Base-by-base conservation (phyloP, 1,284 basidiomycete genomes). In the Malassezia globosa region DNA sequence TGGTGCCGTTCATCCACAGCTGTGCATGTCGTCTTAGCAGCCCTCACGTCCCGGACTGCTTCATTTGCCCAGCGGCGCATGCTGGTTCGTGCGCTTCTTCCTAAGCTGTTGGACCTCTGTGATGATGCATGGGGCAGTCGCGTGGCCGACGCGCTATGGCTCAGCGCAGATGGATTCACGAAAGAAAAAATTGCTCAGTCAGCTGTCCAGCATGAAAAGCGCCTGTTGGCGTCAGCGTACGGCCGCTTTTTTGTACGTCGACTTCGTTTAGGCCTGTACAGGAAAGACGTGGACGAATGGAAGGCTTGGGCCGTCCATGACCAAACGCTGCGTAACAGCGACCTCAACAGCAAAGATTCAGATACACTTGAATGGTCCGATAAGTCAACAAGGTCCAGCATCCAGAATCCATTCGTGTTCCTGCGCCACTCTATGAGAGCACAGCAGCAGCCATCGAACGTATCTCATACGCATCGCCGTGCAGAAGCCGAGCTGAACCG, bases 41-140 rank as follows among this genome's bases (percentile, higher is more conserved):
- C 25, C 47, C 56, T 45, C 24, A 55, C 5, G 39, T 43, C 39
- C 43, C 51, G n/a, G 41, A 50, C 1, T 50, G 64, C 54, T 37
- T 57, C 31, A 22, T 65, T 19, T 51, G 59, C 50, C 37, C 58
- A 63, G 8, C 51, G 63, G 3, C 57, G 55, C 5, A 51, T 51
- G 5, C 52, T 67, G 3, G 35, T 55, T 1, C 16, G 40, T 0
- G 5, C 21, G 1, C 51, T 69, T 6, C 46, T 58, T 1, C 47
- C 51, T 5, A 6, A 42, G 7, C 51, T 71, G 0, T 24, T 46
- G 14, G 27, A 36, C 1, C 49, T 59, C 8, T 57, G 59, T 18
- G 59, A 61, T 13, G 68, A 64, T 46, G 62, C 61, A 34, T 69
- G 57, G 49, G 66, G 67, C 14, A 60, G 56, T n/a, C 60, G 68